Conservation (phyloP, 2,329 filamentous ascomycete genomes). For the Diaporthe citri region DNA sequence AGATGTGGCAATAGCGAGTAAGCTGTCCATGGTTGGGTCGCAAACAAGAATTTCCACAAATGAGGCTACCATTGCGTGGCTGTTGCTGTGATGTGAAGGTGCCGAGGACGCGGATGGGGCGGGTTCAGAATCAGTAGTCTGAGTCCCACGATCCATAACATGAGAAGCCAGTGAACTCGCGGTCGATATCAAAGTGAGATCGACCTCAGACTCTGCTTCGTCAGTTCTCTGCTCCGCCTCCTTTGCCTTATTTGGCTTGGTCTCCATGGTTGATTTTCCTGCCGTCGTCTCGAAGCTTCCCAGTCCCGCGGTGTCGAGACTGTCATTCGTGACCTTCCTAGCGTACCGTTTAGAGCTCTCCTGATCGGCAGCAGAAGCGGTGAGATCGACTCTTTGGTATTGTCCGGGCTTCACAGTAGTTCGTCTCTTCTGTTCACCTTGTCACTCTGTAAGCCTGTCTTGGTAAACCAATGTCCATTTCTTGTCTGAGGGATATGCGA, state of each 20-base stretch:
- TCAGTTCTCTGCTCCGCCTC: too few relatives aligned
- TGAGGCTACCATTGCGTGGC: background rate
- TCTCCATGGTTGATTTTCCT: too few relatives aligned
- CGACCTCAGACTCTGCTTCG: too few relatives aligned
- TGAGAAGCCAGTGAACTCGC: too few relatives aligned
- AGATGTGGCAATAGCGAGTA: background rate
- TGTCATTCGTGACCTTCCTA: constrained; percentile 95
- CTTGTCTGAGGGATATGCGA: constrained; percentile 92
- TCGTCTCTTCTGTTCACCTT: constrained; percentile 92
- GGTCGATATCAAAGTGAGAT: too few relatives aligned
- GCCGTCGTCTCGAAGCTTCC: constrained; percentile 83
- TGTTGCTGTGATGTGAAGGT: background rate
- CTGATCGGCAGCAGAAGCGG: constrained; percentile 88
- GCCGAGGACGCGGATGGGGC: background rate
- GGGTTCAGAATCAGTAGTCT: background rate
- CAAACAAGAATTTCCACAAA: constrained; percentile 10
- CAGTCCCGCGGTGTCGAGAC: constrained; percentile 89
- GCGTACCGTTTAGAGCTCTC: constrained; percentile 99
- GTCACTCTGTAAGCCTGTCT: constrained; percentile 91
- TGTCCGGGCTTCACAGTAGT: constrained; percentile 80
- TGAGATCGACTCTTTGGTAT: constrained; percentile 75
- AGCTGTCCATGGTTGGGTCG: background rate
- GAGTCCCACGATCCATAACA: too few relatives aligned
- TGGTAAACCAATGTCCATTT: constrained; percentile 99
- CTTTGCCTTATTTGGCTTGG: too few relatives aligned